Evolutionary conservation across 2,329 filamentous ascomycete genomes (phyloP).

Genomic region (Diplocarpon mali): DNA sequence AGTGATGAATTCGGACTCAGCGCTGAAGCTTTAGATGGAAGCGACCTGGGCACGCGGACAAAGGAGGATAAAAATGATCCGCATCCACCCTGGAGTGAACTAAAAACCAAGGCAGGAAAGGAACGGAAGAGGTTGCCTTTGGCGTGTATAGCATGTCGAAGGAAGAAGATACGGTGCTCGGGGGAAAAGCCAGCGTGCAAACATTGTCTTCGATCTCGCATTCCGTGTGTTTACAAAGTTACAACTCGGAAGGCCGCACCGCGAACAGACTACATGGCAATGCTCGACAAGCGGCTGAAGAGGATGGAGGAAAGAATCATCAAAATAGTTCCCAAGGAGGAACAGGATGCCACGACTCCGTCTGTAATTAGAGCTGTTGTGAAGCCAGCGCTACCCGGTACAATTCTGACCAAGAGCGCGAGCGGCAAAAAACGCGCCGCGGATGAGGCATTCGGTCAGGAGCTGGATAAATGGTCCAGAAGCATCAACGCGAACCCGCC

Average conservation of each 20-base stretch:
- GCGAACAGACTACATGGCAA: slow-evolving; percentile 96
- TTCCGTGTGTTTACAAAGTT: slow-evolving; percentile 95
- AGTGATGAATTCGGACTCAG: slow-evolving; percentile 47
- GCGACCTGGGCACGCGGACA: slow-evolving; percentile 40
- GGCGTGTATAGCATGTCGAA: slow-evolving; percentile 87
- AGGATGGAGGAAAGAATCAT: slow-evolving; percentile 97
- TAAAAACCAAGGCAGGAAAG: slow-evolving; percentile 89
- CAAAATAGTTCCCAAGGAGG: slow-evolving; percentile 83
- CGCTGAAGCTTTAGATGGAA: slow-evolving; percentile 37
- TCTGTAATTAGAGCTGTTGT: slow-evolving; percentile 71
- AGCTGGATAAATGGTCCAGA: slow-evolving; percentile 72
- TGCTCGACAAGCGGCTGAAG: slow-evolving; percentile 91
- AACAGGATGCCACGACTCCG: slow-evolving; percentile 52
- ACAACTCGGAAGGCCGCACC: slow-evolving; percentile 90
- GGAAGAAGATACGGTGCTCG: slow-evolving; percentile 97
- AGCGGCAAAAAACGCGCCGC: slow-evolving; percentile 66
- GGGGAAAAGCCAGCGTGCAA: slow-evolving; percentile 97
- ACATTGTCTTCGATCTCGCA: slow-evolving; percentile 83
- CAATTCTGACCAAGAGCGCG: slow-evolving; percentile 40
- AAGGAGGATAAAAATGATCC: slow-evolving; percentile 49
- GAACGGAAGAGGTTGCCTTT: slow-evolving; percentile 86
- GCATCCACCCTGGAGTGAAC: slow-evolving; percentile 63
- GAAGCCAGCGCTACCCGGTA: slow-evolving; percentile 60
- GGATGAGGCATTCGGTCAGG: slow-evolving; percentile 77
- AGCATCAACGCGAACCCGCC: slow-evolving; percentile 41